phyloP scores from a whole-genome alignment of 352 stramenopile genomes.

The Pythium monospermum region DNA sequence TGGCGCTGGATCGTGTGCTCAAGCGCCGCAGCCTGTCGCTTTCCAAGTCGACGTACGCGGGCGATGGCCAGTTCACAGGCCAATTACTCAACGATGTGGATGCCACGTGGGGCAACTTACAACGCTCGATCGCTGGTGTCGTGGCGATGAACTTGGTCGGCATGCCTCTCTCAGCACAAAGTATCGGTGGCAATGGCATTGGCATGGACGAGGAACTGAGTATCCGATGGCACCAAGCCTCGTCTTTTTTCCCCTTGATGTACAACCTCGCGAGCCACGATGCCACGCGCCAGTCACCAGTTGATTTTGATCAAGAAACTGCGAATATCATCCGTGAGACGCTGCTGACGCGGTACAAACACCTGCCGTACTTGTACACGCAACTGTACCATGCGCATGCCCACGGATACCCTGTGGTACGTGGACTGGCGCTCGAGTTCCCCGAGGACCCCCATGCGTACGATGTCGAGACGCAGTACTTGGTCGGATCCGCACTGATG shows the following conservation, averaged over 20 bases:
- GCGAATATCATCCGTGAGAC: slow-evolving; percentile 60
- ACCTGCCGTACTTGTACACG: slow-evolving; percentile 86
- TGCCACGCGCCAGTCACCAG: slow-evolving; percentile 37
- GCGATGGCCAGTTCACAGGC: slow-evolving; percentile 50
- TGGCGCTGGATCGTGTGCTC: slow-evolving; percentile 44
- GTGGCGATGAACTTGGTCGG: slow-evolving; percentile 79
- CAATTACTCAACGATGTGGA: slow-evolving; percentile 53
- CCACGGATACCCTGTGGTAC: slow-evolving; percentile 40
- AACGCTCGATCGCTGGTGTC: slow-evolving; percentile 58
- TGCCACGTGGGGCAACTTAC: slow-evolving; percentile 79
- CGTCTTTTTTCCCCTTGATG: slow-evolving; percentile 73
- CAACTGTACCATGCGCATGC: slow-evolving; percentile 59
- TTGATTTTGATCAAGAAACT: slow-evolving; percentile 61
- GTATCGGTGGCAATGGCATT: slow-evolving; percentile 51
- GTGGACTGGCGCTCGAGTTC: slow-evolving; percentile 64
- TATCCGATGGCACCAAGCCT: slow-evolving; percentile 80
- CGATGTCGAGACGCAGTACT: slow-evolving; percentile 61
- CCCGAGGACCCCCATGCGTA: slow-evolving; percentile 32
- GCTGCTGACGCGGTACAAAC: slow-evolving; percentile 56
- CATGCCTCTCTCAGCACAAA: slow-evolving; percentile 59
- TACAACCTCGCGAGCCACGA: slow-evolving; percentile 59
- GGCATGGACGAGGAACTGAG: slow-evolving; percentile 61
- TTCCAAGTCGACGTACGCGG: slow-evolving; percentile 64
- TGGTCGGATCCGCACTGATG: slow-evolving; percentile 69
- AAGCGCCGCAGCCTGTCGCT: slow-evolving; percentile 60